phyloP scores from a whole-genome alignment of 1,284 basidiomycete genomes.

The Apiotrichum gracile region DNA sequence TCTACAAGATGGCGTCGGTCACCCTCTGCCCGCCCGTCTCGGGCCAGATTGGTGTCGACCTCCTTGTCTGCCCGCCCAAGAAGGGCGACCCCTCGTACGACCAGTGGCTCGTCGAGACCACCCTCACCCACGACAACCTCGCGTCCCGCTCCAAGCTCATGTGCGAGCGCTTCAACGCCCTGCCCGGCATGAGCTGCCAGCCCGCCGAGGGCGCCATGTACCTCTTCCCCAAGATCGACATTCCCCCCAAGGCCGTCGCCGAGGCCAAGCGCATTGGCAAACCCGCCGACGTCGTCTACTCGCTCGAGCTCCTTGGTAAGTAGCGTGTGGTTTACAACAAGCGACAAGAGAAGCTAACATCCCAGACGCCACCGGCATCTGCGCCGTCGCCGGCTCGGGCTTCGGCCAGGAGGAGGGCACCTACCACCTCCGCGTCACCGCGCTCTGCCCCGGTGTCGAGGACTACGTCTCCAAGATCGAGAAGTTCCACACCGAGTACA shows the following conservation, averaged over 20 bases:
- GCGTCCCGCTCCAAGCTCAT: conserved; percentile 65
- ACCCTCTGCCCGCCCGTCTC: conserved; percentile 79
- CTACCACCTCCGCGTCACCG: conserved; percentile 81
- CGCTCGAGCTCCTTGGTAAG: conserved; percentile 64
- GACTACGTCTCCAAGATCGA: conserved; percentile 81
- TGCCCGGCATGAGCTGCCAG: conserved; percentile 79
- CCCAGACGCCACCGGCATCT: conserved; percentile 75
- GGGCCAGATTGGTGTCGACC: conserved; percentile 78
- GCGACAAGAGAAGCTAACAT: not conserved
- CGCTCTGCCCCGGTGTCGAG: conserved; percentile 75
- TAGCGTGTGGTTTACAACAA: no score
- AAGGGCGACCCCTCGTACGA: conserved; percentile 66
- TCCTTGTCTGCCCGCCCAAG: conserved; percentile 77
- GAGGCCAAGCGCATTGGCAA: conserved; percentile 67
- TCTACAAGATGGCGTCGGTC: conserved; percentile 93
- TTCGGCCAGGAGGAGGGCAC: conserved; percentile 86
- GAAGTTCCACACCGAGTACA: conserved; percentile 72
- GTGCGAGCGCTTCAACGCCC: conserved; percentile 65
- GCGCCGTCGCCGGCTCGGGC: conserved; percentile 83
- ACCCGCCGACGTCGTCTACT: conserved; percentile 80
- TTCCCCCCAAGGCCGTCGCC: conserved; percentile 64
- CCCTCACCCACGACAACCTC: conserved; percentile 67
- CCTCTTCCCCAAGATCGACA: conserved; percentile 69
- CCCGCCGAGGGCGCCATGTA: conserved; percentile 80
- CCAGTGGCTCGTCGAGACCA: conserved; percentile 75